Conservation (phyloP, 108 stramenopile genomes). For the Conticribra guillardii region DNA sequence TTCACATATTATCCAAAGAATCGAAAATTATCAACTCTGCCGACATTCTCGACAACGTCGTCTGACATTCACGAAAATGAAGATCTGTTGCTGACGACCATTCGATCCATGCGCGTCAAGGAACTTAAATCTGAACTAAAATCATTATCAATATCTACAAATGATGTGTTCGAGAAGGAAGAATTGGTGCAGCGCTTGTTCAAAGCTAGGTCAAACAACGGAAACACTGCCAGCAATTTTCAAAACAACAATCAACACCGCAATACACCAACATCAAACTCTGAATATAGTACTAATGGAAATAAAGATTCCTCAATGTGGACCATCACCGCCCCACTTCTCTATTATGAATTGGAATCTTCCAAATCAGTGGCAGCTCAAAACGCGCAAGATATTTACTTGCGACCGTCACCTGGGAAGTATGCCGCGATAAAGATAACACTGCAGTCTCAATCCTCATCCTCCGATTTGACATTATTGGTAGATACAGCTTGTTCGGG, state of each 20-base stretch:
- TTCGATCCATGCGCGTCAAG: slow-evolving; percentile 56
- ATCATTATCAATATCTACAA: slow-evolving; percentile 43
- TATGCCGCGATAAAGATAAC: slow-evolving; percentile 59
- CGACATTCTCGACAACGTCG: slow-evolving; percentile 5
- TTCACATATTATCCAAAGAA: too few relatives aligned
- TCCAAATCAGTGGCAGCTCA: slow-evolving; percentile 47
- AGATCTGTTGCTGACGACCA: slow-evolving; percentile 24
- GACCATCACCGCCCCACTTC: slow-evolving; percentile 34
- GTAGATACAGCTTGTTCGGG: slow-evolving; percentile 88
- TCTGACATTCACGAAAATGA: neutral
- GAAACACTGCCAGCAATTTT: too few relatives aligned
- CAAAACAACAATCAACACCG: too few relatives aligned
- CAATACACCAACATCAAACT: neutral
- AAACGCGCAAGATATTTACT: slow-evolving; percentile 44
- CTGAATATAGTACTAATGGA: too few relatives aligned
- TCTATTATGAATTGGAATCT: slow-evolving; percentile 47
- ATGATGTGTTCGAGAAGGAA: slow-evolving; percentile 79
- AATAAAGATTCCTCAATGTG: neutral
- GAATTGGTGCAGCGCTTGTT: slow-evolving; percentile 71
- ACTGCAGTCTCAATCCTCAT: slow-evolving; percentile 22
- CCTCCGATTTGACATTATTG: slow-evolving; percentile 43
- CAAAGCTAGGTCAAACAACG: slow-evolving; percentile 15
- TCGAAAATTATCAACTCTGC: neutral
- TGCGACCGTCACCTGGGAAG: slow-evolving; percentile 52
- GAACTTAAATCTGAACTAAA: slow-evolving; percentile 73